Base-by-base conservation (phyloP, 1,284 basidiomycete species). In the Trichosporon ovoides region DNA sequence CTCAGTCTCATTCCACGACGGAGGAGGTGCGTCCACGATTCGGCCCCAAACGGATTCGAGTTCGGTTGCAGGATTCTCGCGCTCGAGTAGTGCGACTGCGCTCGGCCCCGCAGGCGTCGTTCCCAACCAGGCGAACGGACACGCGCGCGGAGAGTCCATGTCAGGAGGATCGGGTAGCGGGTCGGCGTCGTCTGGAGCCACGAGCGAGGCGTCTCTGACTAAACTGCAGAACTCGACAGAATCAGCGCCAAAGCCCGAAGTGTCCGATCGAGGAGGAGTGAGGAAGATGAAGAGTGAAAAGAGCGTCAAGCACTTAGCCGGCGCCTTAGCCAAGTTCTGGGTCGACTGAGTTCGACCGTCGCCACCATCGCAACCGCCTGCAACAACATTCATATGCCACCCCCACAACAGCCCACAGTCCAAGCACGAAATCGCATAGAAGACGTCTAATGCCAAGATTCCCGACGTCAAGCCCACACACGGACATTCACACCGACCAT, bases 281-380 rank as follows among this genome's bases (percentile, higher is more conserved):
- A 52, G 58, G 49, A 71, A 69, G 58, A 34, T 62, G 55, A 73
- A 70, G 63, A 66, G 60, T 38, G 65, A 66, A 37, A 66, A 65
- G 53, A 68, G 70, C 49, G 66, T 73, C 20, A 72, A 69, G 59
- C 68, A 73, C 50, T 36, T 76, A 2, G 66, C 70, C 0, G 66
- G 67, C 1, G 68, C 72, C 1, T 51, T 76, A 7, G 69, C 71
- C 2, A 69, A 68, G 55, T 74, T 76, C 58, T 76, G 74, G 74
- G 68, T 71, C 9, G 74, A 72, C n/a, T 74, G 66, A 43, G 19
- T 9, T 36, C 28, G 5, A 31, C n/a, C n/a, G n/a, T n/a, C n/a
- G n/a, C n/a, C n/a, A n/a, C n/a, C n/a, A n/a, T n/a, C n/a, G n/a
- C n/a, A n/a, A n/a, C n/a, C n/a, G n/a, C n/a, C n/a, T n/a, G n/a